Percentiles rank a stretch among this genome's conserved stretches.
These are phyloP conservation scores for Pulveroboletus sp. DNA, from an alignment of 768 basidiomycete genomes.

Conservation along the genomic window DNA sequence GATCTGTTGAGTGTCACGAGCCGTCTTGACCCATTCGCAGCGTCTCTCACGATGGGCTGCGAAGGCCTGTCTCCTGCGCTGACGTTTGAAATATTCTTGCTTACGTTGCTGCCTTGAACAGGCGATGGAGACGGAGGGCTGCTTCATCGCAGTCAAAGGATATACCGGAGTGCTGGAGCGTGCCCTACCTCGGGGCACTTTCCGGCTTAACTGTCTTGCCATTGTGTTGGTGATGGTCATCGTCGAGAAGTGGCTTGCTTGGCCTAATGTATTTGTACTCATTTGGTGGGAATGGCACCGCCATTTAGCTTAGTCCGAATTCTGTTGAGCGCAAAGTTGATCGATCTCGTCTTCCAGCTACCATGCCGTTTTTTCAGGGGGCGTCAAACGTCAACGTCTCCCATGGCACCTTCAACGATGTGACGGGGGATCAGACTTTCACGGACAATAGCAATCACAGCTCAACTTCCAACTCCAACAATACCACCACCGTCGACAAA, in stretches of 20 bases:
- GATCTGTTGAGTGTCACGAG: conserved; percentile 36
- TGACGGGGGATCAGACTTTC: conserved; percentile 15
- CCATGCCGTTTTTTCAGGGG: conserved; percentile 26
- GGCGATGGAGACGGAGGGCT: conserved; percentile 14
- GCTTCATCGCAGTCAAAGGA: conserved; percentile 24
- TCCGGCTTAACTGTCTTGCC: conserved; percentile 21
- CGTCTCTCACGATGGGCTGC: conserved; percentile 24
- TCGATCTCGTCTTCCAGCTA: neutral
- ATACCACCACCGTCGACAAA: conserved; percentile 15
- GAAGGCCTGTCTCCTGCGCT: conserved; percentile 18
- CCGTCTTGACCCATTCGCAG: conserved; percentile 32
- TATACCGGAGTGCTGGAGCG: conserved; percentile 23
- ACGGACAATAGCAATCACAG: conserved; percentile 20
- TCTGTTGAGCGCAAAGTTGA: no score
- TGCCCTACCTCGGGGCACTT: conserved; percentile 26
- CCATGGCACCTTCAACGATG: conserved; percentile 20
- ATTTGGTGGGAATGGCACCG: neutral
- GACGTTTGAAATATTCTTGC: conserved; percentile 20
- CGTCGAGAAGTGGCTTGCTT: neutral
- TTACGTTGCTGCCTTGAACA: conserved; percentile 20
- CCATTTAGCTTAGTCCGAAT: no score
- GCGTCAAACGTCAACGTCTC: conserved; percentile 15
- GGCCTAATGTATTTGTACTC: neutral
- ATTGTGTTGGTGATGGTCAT: conserved; percentile 9
- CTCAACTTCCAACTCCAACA: conserved; percentile 13